A percentile compares a stretch with the other conserved stretches of the same genome.
Conservation (phyloP, 371 early-diverging fungal genomes). For the Haplosporangium sp. region DNA sequence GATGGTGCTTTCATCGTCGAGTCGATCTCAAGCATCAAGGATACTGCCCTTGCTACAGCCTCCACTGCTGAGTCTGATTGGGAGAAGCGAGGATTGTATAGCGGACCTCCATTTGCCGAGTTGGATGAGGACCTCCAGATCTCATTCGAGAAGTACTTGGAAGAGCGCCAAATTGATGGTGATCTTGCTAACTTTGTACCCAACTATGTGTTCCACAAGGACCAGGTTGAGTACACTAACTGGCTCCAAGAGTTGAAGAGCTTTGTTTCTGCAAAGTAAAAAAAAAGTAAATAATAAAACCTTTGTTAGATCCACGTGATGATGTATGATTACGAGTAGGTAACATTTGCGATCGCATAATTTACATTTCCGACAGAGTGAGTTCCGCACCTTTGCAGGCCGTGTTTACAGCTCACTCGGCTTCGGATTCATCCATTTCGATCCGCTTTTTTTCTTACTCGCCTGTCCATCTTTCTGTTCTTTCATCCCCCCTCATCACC, state of each 20-base stretch:
- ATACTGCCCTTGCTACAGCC: conserved; percentile 73
- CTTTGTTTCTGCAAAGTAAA: conserved; percentile 77
- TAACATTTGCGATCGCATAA: background rate
- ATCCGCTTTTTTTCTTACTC: conserved; percentile 15
- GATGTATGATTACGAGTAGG: background rate
- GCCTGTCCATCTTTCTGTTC: conserved; percentile 7
- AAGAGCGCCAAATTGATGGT: conserved; percentile 89
- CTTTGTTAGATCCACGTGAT: background rate
- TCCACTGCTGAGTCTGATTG: conserved; percentile 91
- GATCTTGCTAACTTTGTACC: conserved; percentile 88
- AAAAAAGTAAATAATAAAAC: background rate
- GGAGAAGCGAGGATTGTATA: conserved; percentile 89
- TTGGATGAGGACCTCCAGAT: conserved; percentile 89
- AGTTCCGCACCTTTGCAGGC: conserved; percentile 3
- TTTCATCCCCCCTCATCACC: conserved; percentile 10
- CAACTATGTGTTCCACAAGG: conserved; percentile 92
- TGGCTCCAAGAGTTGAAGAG: conserved; percentile 87
- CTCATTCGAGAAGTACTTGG: conserved; percentile 84
- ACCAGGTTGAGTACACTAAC: conserved; percentile 90
- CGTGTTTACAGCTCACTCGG: conserved; percentile 10
- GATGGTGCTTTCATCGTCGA: conserved; percentile 91
- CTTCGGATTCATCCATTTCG: conserved; percentile 24
- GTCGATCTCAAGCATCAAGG: conserved; percentile 79
- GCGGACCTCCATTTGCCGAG: conserved; percentile 93
- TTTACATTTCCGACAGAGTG: background rate